A percentile compares a stretch with the other conserved stretches of the same genome.
phyloP scores from a whole-genome alignment of 192 early-diverging fungal genomes.

The Cladochytrium replicatum region DNA sequence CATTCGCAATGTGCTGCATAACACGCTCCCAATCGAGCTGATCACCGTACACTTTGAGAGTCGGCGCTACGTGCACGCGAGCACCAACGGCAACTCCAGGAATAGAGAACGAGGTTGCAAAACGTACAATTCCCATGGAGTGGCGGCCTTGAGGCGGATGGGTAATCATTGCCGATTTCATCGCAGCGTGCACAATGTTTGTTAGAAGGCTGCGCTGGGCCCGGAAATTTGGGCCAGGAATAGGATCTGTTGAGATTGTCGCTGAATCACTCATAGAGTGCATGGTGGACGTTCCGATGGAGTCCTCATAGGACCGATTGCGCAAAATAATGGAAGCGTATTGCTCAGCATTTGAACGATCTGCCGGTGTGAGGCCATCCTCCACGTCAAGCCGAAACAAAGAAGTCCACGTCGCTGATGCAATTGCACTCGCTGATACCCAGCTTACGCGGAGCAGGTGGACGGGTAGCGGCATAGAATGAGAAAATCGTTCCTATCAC shows the following conservation, averaged over 20 bases:
- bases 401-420: not conserved
- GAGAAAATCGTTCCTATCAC: no score
- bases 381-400: conserved; percentile 10
- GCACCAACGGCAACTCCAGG: conserved; percentile 13
- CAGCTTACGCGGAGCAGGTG: no score
- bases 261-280: no score
- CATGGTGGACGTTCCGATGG: no score
- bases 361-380: no score
- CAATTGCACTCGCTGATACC: not conserved
- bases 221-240: no score
- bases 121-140: conserved; percentile 19
- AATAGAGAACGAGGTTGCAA: conserved; percentile 10
- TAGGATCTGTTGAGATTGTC: no score
- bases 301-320: no score
- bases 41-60: conserved; percentile 1
- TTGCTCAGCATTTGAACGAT: no score
- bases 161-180: conserved; percentile 10
- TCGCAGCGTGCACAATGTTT: conserved; percentile 10
- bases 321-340: no score
- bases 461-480: conserved; percentile 22
- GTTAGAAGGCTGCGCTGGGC: conserved; percentile 15
- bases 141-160: conserved; percentile 28
- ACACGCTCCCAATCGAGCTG: conserved; percentile 1
- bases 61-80: not conserved
- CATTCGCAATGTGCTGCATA: conserved; percentile 1